Conservation (phyloP, 768 basidiomycete genomes). For the Boletus bicolor region DNA sequence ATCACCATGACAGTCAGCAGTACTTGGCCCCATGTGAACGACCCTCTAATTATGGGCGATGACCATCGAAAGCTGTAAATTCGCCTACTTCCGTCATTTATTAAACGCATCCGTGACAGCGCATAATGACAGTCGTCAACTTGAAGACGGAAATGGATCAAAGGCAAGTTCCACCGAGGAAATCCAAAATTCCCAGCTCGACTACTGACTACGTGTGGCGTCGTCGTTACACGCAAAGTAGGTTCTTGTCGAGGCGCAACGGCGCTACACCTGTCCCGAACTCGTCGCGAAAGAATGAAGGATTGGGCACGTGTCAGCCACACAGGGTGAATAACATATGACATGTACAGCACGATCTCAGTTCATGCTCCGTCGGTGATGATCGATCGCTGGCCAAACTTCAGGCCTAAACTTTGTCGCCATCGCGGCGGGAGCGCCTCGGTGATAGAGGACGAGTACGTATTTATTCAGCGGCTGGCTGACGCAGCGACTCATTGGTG, state of each 20-base stretch:
- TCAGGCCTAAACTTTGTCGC: constrained; percentile 1
- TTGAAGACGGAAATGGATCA: not conserved
- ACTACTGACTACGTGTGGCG: not conserved
- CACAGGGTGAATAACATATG: constrained; percentile 1
- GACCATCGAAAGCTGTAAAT: not conserved
- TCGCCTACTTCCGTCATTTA: constrained; percentile 9
- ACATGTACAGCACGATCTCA: not conserved
- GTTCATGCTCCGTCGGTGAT: not conserved
- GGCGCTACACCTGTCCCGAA: not conserved
- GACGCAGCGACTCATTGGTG: too few relatives aligned
- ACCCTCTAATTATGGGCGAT: not conserved
- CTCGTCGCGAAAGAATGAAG: not conserved
- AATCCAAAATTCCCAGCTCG: not conserved
- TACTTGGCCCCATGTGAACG: not conserved
- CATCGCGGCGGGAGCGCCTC: not conserved
- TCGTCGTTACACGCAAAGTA: too few relatives aligned
- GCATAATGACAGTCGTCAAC: not conserved
- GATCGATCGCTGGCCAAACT: not conserved
- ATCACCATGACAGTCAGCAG: not conserved
- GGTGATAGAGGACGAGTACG: constrained; percentile 1
- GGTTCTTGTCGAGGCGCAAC: too few relatives aligned
- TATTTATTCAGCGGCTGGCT: constrained; percentile 1
- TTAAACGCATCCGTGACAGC: constrained; percentile 5
- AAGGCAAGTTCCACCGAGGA: not conserved
- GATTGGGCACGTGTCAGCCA: constrained; percentile 4